phyloP scores from a whole-genome alignment of 306 rosid species.

The Calophaca sinica region DNA sequence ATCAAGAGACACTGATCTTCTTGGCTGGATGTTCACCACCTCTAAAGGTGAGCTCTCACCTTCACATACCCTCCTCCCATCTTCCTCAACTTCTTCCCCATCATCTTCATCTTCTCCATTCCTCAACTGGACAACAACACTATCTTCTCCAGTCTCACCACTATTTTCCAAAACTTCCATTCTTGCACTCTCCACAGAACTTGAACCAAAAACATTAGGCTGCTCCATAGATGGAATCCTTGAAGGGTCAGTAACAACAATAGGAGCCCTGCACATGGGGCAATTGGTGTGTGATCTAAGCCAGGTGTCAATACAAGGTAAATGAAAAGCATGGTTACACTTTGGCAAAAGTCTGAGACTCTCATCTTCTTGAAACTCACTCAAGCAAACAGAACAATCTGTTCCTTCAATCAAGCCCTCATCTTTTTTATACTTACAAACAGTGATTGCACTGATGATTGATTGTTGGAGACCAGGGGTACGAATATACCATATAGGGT shows the following conservation, averaged over 20 bases:
- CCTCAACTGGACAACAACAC: no score
- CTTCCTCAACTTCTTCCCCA: not conserved
- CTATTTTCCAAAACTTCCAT: constrained; percentile 23
- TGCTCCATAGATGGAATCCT: constrained; percentile 33
- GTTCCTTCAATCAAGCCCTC: constrained; percentile 83
- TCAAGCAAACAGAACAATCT: constrained; percentile 83
- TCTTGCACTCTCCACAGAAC: constrained; percentile 42
- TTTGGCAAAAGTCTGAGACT: constrained; percentile 74
- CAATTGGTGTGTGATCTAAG: constrained; percentile 86
- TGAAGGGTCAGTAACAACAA: constrained; percentile 37
- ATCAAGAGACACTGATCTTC: constrained; percentile 81
- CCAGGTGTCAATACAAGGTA: constrained; percentile 91
- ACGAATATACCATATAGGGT: constrained; percentile 85
- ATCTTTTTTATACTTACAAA: constrained; percentile 61
- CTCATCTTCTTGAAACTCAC: constrained; percentile 82
- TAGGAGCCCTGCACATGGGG: constrained; percentile 89
- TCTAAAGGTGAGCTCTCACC: constrained; percentile 9
- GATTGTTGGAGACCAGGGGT: constrained; percentile 74
- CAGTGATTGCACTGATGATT: constrained; percentile 65
- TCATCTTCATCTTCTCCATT: constrained; percentile 11
- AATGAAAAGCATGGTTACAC: constrained; percentile 90
- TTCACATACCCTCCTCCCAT: constrained; percentile 35
- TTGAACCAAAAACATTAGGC: constrained; percentile 25
- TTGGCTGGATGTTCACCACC: constrained; percentile 40
- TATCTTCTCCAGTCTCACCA: not conserved